A percentile compares a stretch with the other conserved stretches of the same genome.
Conservation (phyloP, 805 yeast genomes). For the Yamadazyma nakazawae region DNA sequence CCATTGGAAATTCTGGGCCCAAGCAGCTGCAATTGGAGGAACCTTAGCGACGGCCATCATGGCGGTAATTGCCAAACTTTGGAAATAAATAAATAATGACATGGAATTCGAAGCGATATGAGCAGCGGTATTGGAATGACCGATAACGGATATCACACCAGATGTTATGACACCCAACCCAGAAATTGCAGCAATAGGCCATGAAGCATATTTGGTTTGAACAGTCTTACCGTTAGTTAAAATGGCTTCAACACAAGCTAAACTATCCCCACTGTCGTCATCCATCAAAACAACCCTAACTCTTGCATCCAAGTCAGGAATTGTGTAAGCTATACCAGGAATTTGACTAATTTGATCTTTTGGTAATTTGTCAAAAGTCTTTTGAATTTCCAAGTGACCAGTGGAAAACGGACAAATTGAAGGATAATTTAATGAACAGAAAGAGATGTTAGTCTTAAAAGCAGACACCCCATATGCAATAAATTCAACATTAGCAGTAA, state of each 20-base stretch:
- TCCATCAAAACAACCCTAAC: conserved; percentile 70
- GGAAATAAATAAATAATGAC: conserved; percentile 90
- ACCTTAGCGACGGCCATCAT: conserved; percentile 93
- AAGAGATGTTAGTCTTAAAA: conserved; percentile 49
- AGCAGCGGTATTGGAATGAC: conserved; percentile 90
- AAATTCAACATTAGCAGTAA: conserved; percentile 61
- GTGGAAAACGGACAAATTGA: conserved; percentile 79
- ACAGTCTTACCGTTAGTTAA: conserved; percentile 90
- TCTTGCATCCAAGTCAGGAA: conserved; percentile 93
- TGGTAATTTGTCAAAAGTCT: conserved; percentile 46
- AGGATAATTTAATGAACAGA: conserved; percentile 56
- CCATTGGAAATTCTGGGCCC: conserved; percentile 98
- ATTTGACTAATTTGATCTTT: conserved; percentile 45
- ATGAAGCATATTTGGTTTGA: conserved; percentile 84
- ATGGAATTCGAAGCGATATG: conserved; percentile 97
- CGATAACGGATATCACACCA: conserved; percentile 80
- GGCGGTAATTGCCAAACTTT: conserved; percentile 83
- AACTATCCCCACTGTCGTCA: conserved; percentile 39
- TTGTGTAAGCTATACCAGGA: conserved; percentile 82
- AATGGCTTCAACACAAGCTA: conserved; percentile 92
- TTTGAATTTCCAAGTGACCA: conserved; percentile 76
- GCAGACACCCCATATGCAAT: conserved; percentile 79
- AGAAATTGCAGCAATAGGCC: conserved; percentile 94
- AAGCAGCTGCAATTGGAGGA: conserved; percentile 97
- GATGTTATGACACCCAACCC: conserved; percentile 86